Conservation (phyloP, 805 yeast species). For the Teunomyces barrocoloradensis region DNA sequence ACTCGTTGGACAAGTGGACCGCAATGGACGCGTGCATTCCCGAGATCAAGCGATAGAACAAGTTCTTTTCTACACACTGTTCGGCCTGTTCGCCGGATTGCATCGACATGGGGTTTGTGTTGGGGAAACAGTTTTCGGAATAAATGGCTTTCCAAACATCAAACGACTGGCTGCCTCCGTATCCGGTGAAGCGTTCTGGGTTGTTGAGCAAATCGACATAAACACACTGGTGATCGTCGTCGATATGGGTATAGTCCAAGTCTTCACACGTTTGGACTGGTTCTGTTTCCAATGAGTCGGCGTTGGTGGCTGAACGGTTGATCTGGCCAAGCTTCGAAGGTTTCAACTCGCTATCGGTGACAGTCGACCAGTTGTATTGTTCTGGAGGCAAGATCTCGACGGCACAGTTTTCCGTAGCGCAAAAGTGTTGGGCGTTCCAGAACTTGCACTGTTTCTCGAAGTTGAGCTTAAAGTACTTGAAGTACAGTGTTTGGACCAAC, state of each 20-base stretch:
- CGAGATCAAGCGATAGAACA: constrained; percentile 80
- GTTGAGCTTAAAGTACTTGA: constrained; percentile 83
- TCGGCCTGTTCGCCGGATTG: constrained; percentile 33
- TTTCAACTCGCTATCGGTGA: constrained; percentile 56
- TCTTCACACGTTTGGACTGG: constrained; percentile 37
- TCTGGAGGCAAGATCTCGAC: constrained; percentile 70
- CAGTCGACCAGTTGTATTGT: constrained; percentile 65
- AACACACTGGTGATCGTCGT: constrained; percentile 66
- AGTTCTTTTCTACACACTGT: constrained; percentile 79
- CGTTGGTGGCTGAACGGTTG: constrained; percentile 19
- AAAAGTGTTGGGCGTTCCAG: constrained; percentile 78
- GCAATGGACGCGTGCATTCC: constrained; percentile 97
- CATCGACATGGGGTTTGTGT: constrained; percentile 38
- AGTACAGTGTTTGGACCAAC: constrained; percentile 72
- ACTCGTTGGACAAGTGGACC: constrained; percentile 85
- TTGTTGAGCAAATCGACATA: constrained; percentile 83
- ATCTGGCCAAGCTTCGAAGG: constrained; percentile 64
- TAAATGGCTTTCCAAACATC: constrained; percentile 93
- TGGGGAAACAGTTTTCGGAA: constrained; percentile 83
- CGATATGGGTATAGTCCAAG: constrained; percentile 68
- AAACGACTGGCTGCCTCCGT: constrained; percentile 87
- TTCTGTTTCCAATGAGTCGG: constrained; percentile 24
- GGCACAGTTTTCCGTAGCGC: constrained; percentile 86
- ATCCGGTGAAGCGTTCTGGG: constrained; percentile 96
- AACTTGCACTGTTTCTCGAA: constrained; percentile 82